These are phyloP conservation scores for Flaveria linearis DNA, from an alignment of 129 eudicot genomes.

Conservation along the genomic window DNA sequence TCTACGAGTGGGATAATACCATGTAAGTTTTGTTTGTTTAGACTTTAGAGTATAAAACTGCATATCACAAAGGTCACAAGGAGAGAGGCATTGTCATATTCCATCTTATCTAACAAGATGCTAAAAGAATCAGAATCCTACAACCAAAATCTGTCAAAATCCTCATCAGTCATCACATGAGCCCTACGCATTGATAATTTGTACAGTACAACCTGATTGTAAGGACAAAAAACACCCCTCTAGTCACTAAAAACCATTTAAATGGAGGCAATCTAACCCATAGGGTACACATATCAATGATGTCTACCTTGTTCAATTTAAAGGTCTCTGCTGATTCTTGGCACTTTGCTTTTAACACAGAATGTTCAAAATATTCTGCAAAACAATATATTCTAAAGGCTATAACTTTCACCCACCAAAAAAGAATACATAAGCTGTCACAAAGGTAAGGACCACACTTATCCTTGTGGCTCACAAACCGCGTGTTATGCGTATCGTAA, in stretches of 20 bases:
- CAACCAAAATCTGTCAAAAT: constrained; percentile 34
- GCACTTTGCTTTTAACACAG: constrained; percentile 32
- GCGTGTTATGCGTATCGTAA: background rate
- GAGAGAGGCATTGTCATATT: constrained; percentile 27
- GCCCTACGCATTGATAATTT: constrained; percentile 13
- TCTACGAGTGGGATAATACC: too few relatives aligned
- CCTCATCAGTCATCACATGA: constrained; percentile 29
- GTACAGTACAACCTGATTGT: constrained; percentile 18
- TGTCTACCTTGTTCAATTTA: constrained; percentile 9
- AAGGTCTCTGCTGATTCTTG: constrained; percentile 25
- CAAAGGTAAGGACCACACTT: constrained; percentile 34
- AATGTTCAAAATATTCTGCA: constrained; percentile 29
- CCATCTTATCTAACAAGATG: constrained; percentile 32
- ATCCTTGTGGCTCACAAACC: constrained; percentile 26
- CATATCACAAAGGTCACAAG: constrained; percentile 7
- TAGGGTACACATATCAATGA: constrained; percentile 21
- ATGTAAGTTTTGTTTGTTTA: too few relatives aligned
- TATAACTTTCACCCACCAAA: constrained; percentile 30
- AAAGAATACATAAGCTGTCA: constrained; percentile 28
- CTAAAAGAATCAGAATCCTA: constrained; percentile 38
- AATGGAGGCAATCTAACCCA: constrained; percentile 2
- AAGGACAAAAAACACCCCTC: background rate
- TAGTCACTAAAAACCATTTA: background rate
- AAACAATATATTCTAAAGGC: constrained; percentile 22
- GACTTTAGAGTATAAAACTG: background rate